Evolutionary conservation across 2,329 filamentous ascomycete species (phyloP), one percentile per base, ranked within the genome.

Genomic region (Penicillium sp.): DNA sequence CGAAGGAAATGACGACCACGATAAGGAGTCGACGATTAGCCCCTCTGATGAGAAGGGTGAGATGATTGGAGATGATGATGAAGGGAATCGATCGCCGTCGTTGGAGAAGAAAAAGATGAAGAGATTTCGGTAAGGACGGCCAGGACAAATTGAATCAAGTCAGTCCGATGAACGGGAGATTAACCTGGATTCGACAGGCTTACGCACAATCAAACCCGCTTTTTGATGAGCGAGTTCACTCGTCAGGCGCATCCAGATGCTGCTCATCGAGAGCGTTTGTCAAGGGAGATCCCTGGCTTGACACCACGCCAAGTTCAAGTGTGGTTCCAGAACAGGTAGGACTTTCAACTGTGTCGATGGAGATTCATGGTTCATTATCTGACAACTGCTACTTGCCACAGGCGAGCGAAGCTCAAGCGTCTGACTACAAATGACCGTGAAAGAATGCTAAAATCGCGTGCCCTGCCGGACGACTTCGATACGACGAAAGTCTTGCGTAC

Each of bases 301-400:
- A 97, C 91, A 71, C 92, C 93, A 40, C 88, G 93, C 64, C 93
- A 98, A 76, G 94, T 98, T 26, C 93, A 98, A 78, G 93, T 98
- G 54, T 98, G 93, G 94, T 98, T 98, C 79, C 93, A 98, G 79
- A 98, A 98, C 79, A 88, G 93, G 93, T 97, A 85, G 70, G 84
- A 13, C 28, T 73, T 56, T 64, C 33, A 33, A 49, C 33, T 12
- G n/a, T 40, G n/a, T 33, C n/a, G 22, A 17, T 17, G 51, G n/a
- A 24, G 51, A 19, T 58, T 40, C 38, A 15, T 19, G n/a, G 33
- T 28, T n/a, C 35, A 28, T 40, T 51, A 53, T 60, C 64, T 70
- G 62, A 66, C 62, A 37, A 44, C 42, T 42, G 30, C 19, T 45
- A 26, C 19, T 17, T 33, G 15, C 58, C 59, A 19, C 58, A 88